phyloP scores from a whole-genome alignment of 805 yeast species.

The Saccharomyces kudriavzevii region DNA sequence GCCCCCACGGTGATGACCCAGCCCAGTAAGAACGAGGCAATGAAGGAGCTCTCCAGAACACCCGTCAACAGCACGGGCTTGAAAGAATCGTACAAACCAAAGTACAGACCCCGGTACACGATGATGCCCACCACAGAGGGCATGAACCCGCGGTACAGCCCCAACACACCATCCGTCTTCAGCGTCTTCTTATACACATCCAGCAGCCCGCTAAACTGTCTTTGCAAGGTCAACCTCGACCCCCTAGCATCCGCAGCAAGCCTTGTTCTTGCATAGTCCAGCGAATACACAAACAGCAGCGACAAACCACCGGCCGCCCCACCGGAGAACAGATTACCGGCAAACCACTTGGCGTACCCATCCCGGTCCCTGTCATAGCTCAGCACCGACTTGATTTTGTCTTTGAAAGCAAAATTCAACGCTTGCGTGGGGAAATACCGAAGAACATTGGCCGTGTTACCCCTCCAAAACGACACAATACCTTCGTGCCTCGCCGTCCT shows the following conservation, averaged over 20 bases:
- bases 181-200: slow-evolving; percentile 95
- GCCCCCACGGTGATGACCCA: slow-evolving; percentile 98
- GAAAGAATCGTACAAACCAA: slow-evolving; percentile 94
- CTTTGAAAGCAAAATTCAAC: slow-evolving; percentile 96
- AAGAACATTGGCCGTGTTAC: slow-evolving; percentile 97
- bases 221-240: slow-evolving; percentile 71
- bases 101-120: slow-evolving; percentile 98
- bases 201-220: slow-evolving; percentile 94
- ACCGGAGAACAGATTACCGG: slow-evolving; percentile 98
- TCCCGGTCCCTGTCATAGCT: slow-evolving; percentile 90
- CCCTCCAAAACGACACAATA: slow-evolving; percentile 93
- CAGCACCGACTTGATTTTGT: slow-evolving; percentile 88
- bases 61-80: slow-evolving; percentile 93
- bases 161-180: slow-evolving; percentile 94
- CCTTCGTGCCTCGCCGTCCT: slow-evolving; percentile 95
- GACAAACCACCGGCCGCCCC: slow-evolving; percentile 88
- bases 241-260: slow-evolving; percentile 97
- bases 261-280: slow-evolving; percentile 98
- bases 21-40: slow-evolving; percentile 92
- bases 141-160: slow-evolving; percentile 98
- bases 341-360: slow-evolving; percentile 88
- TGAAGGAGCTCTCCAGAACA: slow-evolving; percentile 87
- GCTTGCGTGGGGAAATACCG: slow-evolving; percentile 99
- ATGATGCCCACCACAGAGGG: slow-evolving; percentile 96
- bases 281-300: slow-evolving; percentile 42